Evolutionary conservation across 768 basidiomycete genomes (phyloP), one percentile per base, ranked within the genome.

Genomic region (Hortiboletus flavorubellus): DNA sequence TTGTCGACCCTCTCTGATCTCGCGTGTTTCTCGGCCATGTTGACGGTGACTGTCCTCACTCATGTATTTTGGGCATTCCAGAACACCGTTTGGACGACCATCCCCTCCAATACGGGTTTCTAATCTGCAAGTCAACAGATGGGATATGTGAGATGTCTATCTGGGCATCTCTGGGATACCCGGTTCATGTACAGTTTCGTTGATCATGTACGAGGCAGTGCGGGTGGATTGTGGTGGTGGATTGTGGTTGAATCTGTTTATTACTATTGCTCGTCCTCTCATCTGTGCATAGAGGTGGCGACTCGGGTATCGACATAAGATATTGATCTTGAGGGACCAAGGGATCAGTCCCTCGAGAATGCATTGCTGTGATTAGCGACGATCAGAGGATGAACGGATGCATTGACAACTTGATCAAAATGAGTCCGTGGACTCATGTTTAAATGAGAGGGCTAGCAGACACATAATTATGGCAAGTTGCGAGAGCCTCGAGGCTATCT

Each of bases 71-170:
- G 48, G 53, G 47, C 44, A 41, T 51, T 59, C 26, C 47, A 68
- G 67, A 55, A 59, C 43, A 51, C 48, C 23, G 12, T 68, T 70
- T 51, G 70, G 57, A 33, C 60, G 69, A 30, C 68, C 70, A 3
- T 61, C 70, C 23, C 68, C 69, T 42, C 55, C 34, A 29, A 47
- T 48, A 29, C 58, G 15, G 26, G 39, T 41, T 47, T 45, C 51
- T 49, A 35, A 59, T 49, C 12, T 46, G 48, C 37, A 52, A 48
- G 34, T 29, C 33, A 30, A 55, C n/a, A 49, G 40, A 37, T 50
- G 35, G 41, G 43, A 60, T 42, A 18, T 8, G 15, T 48, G 33
- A 61, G 38, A 47, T 43, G 41, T 40, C 41, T 29, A 53, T 31
- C 15, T 46, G 34, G 21, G 39, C 43, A 16, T 49, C 46, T 41